These are phyloP conservation scores for Durotheca rogersii DNA, from an alignment of 495 filamentous ascomycete species.

Conservation along the genomic window DNA sequence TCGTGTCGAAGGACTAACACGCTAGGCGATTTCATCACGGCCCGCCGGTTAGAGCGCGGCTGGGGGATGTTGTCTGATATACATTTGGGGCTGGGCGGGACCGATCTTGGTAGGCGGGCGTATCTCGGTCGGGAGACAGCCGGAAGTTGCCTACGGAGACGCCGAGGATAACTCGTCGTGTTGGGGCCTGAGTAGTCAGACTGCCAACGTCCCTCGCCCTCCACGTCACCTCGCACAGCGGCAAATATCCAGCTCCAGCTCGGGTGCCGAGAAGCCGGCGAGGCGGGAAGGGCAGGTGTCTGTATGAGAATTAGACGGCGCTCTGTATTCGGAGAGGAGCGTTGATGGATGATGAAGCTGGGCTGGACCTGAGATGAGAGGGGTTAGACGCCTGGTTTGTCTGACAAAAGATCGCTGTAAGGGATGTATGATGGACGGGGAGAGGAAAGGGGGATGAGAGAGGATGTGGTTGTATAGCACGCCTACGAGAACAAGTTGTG, in stretches of 20 bases:
- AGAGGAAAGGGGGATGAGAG: background rate
- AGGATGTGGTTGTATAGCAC: too few relatives aligned
- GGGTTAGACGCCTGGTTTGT: slow-evolving; percentile 6
- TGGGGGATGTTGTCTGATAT: slow-evolving; percentile 33
- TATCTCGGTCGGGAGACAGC: slow-evolving; percentile 12
- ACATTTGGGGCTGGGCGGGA: slow-evolving; percentile 29
- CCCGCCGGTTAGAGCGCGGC: slow-evolving; percentile 41
- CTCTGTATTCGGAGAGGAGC: too few relatives aligned
- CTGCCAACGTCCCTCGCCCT: slow-evolving; percentile 16
- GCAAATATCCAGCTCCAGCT: slow-evolving; percentile 25
- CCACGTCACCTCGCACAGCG: slow-evolving; percentile 27
- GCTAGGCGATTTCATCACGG: slow-evolving; percentile 40
- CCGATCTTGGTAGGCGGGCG: slow-evolving; percentile 6
- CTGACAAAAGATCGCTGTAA: background rate
- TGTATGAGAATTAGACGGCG: too few relatives aligned
- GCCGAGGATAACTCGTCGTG: too few relatives aligned
- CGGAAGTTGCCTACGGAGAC: too few relatives aligned
- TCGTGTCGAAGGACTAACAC: slow-evolving; percentile 19
- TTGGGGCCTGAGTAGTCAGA: background rate
- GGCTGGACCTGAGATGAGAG: background rate
- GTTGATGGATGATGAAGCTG: slow-evolving; percentile 8
- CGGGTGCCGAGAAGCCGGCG: slow-evolving; percentile 25
- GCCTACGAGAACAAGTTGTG: too few relatives aligned
- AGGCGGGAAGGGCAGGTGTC: slow-evolving; percentile 23
- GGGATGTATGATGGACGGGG: background rate